Evolutionary conservation across 1,139 yeast species (phyloP), one percentile per base, ranked within the genome.

Genomic region (Yamadazyma conglobata): DNA sequence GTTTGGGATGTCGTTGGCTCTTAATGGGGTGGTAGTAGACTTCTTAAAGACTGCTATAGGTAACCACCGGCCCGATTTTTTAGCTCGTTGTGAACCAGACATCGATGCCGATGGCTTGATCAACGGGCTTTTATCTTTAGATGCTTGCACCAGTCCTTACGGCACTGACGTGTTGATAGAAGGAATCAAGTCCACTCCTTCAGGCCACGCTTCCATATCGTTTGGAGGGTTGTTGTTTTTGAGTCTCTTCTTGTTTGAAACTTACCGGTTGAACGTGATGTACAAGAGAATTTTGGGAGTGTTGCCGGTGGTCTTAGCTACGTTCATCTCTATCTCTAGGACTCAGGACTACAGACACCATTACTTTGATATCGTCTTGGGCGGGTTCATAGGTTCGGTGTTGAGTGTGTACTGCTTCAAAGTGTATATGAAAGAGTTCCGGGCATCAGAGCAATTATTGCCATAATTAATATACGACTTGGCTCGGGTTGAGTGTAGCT

Each of bases 311-410:
- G 19, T 49, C 9, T 33, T 50, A 12, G 81, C 84, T 0, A 44
- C 64, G 3, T 72, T 73, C 46, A 65, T 79, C 37, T 81, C 82
- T 1, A 52, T 77, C 34, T 71, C 79, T 32, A 60, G 86, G 40
- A 73, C 81, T 10, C 82, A 79, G 47, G 94, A 85, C 50, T 83
- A 82, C 50, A 64, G 89, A 46, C 95, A 85, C 48, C 88, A 83
- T 52, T 80, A 78, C 46, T 58, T 73, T 21, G 95, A 85, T 50
- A 71, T 85, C 12, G 42, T 74, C 2, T 52, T 75, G 29, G 95
- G 95, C 2, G 42, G 59, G 2, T 35, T 53, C 2, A 47, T 77
- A 24, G 58, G 67, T 4, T 6, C 15, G 2, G 8, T 11, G 16
- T 22, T 28, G 3, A 12, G 25, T 10, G 18, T n/a, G 14, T 13